Base-by-base conservation (phyloP, 495 filamentous ascomycete genomes). In the Durotheca rogersii region DNA sequence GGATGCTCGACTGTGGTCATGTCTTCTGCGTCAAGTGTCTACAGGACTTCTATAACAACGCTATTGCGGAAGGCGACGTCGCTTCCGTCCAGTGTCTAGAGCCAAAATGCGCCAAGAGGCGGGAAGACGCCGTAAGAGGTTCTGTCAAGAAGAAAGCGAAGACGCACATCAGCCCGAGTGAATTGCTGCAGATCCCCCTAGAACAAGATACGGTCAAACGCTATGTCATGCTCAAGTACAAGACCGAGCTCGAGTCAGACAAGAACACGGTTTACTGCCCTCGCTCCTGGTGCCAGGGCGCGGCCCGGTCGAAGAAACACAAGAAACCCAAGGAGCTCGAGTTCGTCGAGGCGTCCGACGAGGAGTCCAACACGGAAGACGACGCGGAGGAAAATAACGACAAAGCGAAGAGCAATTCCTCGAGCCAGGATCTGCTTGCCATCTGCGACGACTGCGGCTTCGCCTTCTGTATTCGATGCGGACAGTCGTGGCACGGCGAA, bases 221-320 rank as follows among this genome's bases (percentile, higher is more conserved):
- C 34, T 98, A 93, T 58, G 87, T 91, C 5, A 82, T 80, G 19
- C 71, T 98, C 23, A 96, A 94, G 68, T 87, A 92, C 53, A 98
- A 97, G 70, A 87, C 84, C 42, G 85, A 89, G 55, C 77, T 96
- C 6, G 93, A 96, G 64, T 83, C 89, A 0, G 91, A 98, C 57
- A 90, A 87, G 53, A 86, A 81, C 35, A 96, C 91, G 0, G 79
- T 96, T n/a, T 96, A 93, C 64, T 98, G 93, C 60, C 93, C 93
- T 2, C 81, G 93, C 1, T 74, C 81, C 53, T 98, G 92, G 92
- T 98, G 93, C 62, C 89, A 95, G 64, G 89, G 88, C 14, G 85
- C 91, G n/a, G 88, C 89, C 4, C 78, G 86, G 18, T 89, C 87
- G 35, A 84, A 88, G 52, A 86, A 83, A 54, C 86, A 90, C 62